Base-by-base conservation (phyloP, 257 asterid genomes). In the Handroanthus guayacan region DNA sequence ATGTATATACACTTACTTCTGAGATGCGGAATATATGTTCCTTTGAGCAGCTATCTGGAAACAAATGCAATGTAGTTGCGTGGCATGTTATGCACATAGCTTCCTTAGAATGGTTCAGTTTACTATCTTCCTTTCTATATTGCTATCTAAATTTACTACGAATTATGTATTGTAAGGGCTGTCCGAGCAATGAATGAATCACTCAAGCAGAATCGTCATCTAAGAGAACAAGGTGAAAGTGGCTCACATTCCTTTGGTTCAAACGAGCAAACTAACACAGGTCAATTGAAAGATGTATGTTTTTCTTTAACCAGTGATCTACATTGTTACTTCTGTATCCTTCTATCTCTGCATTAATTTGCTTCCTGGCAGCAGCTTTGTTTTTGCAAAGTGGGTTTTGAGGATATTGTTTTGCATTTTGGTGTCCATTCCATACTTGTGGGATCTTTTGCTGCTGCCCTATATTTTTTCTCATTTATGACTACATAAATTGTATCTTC, bases 141-240 rank as follows among this genome's bases (percentile, higher is more conserved):
- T 61, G 31, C 1, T 58, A 12, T 58, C 43, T 25, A 34, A 3
- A 18, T 6, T 34, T 61, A 11, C 31, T 31, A 31, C 20, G 36
- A 34, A 61, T 25, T 34, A 61, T 61, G 37, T 31, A 17, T 20
- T 14, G 31, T 25, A 58, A 95, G 99, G 91, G 99, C 99, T 78
- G 99, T 95, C 68, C 90, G 97, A 47, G 93, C 97, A 68, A 93
- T 95, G 99, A 95, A 90, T 80, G 98, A 91, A 85, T 84, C 97
- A 36, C 83, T 93, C 83, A 95, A 95, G 93, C 98, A 95, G 86
- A 90, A 90, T 83, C 96, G 93, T 67, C 84, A 88, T 62, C 67
- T 74, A 63, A 86, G 83, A 75, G 98, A 84, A 83, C 91, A 86
- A 74, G 92, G 87, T 25, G 96, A 87, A 71, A 84, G 83, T 85